Percentiles rank a stretch among this genome's conserved stretches.
Conservation (phyloP, 495 filamentous ascomycete species). For the Tuber calosporum region DNA sequence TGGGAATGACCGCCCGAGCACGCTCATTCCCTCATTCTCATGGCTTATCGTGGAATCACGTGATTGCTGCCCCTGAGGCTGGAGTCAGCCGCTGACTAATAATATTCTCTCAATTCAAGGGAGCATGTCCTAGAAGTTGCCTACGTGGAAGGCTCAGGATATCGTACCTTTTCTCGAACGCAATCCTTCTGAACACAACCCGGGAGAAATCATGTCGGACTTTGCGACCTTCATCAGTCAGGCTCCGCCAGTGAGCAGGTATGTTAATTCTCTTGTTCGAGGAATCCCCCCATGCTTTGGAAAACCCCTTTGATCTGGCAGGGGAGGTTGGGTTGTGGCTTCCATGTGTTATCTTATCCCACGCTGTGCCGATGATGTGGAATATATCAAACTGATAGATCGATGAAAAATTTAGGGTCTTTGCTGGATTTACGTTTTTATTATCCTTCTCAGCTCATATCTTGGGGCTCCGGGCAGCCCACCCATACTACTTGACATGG, state of each 20-base stretch:
- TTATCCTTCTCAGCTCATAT: slow-evolving; percentile 32
- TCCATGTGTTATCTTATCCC: neutral
- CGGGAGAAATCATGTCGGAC: slow-evolving; percentile 36
- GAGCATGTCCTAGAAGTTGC: slow-evolving; percentile 24
- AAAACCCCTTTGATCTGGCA: neutral
- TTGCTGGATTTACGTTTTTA: slow-evolving; percentile 36
- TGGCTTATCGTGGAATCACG: neutral
- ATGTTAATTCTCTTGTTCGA: slow-evolving; percentile 6
- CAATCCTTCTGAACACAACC: slow-evolving; percentile 10
- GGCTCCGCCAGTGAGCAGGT: slow-evolving; percentile 39
- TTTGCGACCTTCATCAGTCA: slow-evolving; percentile 34
- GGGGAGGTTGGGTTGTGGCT: neutral
- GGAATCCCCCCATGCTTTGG: neutral
- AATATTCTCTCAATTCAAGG: slow-evolving; percentile 5
- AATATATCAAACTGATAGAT: neutral
- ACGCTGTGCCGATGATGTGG: neutral
- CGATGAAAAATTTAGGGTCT: slow-evolving; percentile 18
- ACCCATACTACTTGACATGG: slow-evolving; percentile 30
- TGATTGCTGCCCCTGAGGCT: neutral
- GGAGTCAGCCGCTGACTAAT: slow-evolving; percentile 28
- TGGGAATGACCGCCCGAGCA: neutral
- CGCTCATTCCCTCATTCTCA: neutral
- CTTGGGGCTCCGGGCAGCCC: slow-evolving; percentile 18
- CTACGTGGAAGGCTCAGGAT: slow-evolving; percentile 25
- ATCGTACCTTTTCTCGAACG: slow-evolving; percentile 9